Evolutionary conservation across 768 basidiomycete genomes (phyloP), one percentile per base, ranked within the genome.

Genomic region (Pisolithus marmoratus): DNA sequence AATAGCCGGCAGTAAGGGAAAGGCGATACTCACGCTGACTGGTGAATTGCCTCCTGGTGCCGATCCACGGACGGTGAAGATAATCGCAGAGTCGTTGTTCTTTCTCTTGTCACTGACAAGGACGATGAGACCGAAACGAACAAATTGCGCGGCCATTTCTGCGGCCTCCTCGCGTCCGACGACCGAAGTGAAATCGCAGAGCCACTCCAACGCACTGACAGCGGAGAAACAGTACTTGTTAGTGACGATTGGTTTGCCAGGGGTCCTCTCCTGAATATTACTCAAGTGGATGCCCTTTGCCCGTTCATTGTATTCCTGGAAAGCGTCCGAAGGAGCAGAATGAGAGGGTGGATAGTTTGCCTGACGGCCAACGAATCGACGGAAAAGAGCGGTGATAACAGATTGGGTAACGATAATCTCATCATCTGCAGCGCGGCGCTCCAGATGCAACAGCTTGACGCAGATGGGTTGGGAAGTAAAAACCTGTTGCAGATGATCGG

Each of bases 91-190:
- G 62, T 93, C 90, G 56, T 90, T 91, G 62, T 86, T 89, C 73
- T 90, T 91, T 58, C 90, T 79, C 75, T 89, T 93, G 69, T 93
- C 90, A 72, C 87, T 89, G 54, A 95, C 91, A 40, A 98, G 76
- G 3, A 74, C 72, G 69, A 99, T 87, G 56, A 95, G 83, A 38
- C 93, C 90, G 61, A 94, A 96, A 48, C 96, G 85, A 43, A 97
- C 94, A 61, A 98, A 97, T 66, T 98, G 96, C 4, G 94, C 96
- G 2, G 91, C 87, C 83, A 98, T 89, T 74, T 99, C 96, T 11
- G 93, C 91, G 0, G 93, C 94, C 68, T 98, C 96, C 63, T 99
- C 96, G 48, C 91, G 77, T 22, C 94, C 94, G 31, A 94, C 91
- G 31, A 94, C 91, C 1, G 94, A 96, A 0, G 96, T 93, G 60